phyloP scores from a whole-genome alignment of 192 early-diverging fungal species.

The Entomortierella lignicola region DNA sequence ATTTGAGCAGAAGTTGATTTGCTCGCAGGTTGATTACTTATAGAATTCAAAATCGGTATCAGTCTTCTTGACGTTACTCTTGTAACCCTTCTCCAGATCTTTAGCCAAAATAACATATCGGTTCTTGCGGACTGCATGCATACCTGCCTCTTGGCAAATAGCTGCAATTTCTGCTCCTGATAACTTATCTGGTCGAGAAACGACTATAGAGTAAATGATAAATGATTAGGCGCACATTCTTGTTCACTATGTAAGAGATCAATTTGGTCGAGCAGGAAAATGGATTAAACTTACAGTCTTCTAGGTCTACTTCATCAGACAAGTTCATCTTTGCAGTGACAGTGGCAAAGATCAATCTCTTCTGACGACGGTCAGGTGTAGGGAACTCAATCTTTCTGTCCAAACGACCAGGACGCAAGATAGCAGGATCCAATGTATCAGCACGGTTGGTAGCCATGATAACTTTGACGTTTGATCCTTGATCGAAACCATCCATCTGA shows the following conservation, averaged over 20 bases:
- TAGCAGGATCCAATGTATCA: conserved; percentile 96
- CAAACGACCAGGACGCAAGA: conserved; percentile 95
- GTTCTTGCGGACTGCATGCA: conserved; percentile 98
- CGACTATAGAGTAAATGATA: conserved; percentile 67
- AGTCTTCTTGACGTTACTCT: conserved; percentile 94
- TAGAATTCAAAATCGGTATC: conserved; percentile 98
- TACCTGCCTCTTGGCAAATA: conserved; percentile 98
- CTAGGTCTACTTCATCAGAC: conserved; percentile 97
- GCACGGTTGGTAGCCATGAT: conserved; percentile 99
- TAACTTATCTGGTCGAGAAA: conserved; percentile 95
- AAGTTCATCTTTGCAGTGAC: conserved; percentile 97
- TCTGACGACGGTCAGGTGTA: conserved; percentile 95
- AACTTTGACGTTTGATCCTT: conserved; percentile 98
- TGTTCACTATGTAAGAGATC: neutral
- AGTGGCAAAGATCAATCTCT: conserved; percentile 97
- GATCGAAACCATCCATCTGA: conserved; percentile 99
- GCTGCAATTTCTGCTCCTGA: conserved; percentile 97
- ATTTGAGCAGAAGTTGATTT: too few species aligned
- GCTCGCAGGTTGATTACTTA: conserved; percentile 73
- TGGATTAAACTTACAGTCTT: conserved; percentile 93
- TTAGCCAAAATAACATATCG: conserved; percentile 95
- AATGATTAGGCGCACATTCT: neutral
- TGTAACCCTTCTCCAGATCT: conserved; percentile 98
- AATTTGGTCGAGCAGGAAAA: too few species aligned
- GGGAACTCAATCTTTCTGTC: conserved; percentile 99